These are phyloP conservation scores for Symbiodinium natans DNA, from an alignment of 73 alveolate species.

Conservation along the genomic window DNA sequence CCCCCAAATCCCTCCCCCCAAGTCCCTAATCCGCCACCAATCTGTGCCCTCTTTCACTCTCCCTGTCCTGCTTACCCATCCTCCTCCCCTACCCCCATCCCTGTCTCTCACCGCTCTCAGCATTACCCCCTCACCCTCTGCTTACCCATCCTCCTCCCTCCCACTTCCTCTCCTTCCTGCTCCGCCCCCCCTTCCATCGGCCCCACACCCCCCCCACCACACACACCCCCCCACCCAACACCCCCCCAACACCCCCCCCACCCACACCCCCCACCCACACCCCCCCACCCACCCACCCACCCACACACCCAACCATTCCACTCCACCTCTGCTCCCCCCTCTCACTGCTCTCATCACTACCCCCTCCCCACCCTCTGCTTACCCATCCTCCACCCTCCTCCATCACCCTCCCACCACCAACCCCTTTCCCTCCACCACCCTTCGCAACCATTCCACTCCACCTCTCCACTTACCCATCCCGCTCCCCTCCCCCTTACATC, in stretches of 20 bases:
- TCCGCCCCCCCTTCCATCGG: not conserved
- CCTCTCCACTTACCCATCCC: no score
- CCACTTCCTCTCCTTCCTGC: no score
- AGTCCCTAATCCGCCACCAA: not conserved
- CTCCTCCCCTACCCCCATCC: no score
- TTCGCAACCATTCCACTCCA: not conserved
- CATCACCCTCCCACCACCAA: not conserved
- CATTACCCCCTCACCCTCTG: not conserved
- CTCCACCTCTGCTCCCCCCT: no score
- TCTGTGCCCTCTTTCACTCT: not conserved
- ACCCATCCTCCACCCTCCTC: not conserved
- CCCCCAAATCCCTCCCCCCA: not conserved
- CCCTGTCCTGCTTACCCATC: not conserved
- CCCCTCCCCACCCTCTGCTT: no score
- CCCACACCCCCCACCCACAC: no score
- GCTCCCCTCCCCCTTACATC: no score
- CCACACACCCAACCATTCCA: no score
- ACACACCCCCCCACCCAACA: no score
- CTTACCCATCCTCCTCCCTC: not conserved
- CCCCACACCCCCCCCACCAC: not conserved
- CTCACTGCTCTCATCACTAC: no score
- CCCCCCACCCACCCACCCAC: no score
- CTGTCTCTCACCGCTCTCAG: not conserved
- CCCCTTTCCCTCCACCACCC: not conserved
- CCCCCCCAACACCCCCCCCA: no score